Evolutionary conservation across 495 filamentous ascomycete genomes (phyloP).

Genomic region (Tetracladium marchalianum): DNA sequence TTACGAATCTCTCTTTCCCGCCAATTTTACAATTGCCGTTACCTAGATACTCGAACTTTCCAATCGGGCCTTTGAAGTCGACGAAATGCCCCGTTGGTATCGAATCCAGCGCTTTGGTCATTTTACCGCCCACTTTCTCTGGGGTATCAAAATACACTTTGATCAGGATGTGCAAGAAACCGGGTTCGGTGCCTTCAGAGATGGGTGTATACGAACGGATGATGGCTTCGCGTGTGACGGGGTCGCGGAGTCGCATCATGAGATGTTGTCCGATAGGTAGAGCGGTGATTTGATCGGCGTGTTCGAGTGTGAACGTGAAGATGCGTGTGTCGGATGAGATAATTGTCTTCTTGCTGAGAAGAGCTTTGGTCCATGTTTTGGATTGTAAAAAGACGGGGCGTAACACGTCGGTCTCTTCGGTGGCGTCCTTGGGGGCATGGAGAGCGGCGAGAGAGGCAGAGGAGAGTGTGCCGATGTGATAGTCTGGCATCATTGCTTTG

Average conservation of each 20-base stretch:
- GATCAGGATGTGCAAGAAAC: slow-evolving; percentile 63
- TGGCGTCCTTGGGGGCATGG: slow-evolving; percentile 12
- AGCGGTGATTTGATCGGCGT: slow-evolving; percentile 60
- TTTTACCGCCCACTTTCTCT: slow-evolving; percentile 58
- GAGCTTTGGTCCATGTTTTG: slow-evolving; percentile 59
- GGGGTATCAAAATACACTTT: slow-evolving; percentile 73
- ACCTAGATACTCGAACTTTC: slow-evolving; percentile 76
- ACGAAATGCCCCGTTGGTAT: slow-evolving; percentile 60
- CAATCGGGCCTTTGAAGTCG: slow-evolving; percentile 87
- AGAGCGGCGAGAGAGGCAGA: slow-evolving; percentile 45
- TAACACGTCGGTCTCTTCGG: slow-evolving; percentile 17
- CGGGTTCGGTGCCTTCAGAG: slow-evolving; percentile 49
- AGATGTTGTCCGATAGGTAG: slow-evolving; percentile 86
- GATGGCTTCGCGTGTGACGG: slow-evolving; percentile 55
- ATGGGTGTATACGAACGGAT: slow-evolving; percentile 89
- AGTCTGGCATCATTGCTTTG: slow-evolving; percentile 81
- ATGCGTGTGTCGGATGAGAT: slow-evolving; percentile 77
- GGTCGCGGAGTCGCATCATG: slow-evolving; percentile 72
- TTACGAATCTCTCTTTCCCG: slow-evolving; percentile 46
- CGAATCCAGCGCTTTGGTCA: slow-evolving; percentile 73
- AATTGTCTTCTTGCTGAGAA: slow-evolving; percentile 50
- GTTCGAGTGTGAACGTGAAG: slow-evolving; percentile 73
- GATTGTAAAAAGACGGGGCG: slow-evolving; percentile 60
- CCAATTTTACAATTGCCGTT: slow-evolving; percentile 54
- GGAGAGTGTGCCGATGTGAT: slow-evolving; percentile 77